Evolutionary conservation across 1,284 basidiomycete genomes (phyloP), one percentile per base, ranked within the genome.

Genomic region (Porodaedalea pini): DNA sequence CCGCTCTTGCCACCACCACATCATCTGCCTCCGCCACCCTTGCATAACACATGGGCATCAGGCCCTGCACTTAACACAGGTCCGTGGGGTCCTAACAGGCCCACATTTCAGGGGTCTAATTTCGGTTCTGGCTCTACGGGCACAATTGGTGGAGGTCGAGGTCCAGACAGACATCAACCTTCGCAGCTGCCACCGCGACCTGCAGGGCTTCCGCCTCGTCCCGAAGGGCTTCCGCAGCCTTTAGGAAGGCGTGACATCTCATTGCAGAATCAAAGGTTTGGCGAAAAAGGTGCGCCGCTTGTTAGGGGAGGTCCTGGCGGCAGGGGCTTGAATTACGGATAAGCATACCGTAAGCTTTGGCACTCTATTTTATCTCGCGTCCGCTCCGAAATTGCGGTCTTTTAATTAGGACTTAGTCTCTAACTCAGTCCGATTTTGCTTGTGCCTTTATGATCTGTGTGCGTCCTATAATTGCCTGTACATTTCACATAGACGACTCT

Each of bases 201-300:
- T 19, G 21, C 52, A 39, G 57, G 57, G 11, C 45, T 58, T n/a
- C 57, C 57, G 13, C 27, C 57, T 45, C 57, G 57, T 34, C 57
- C 57, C 10, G 48, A 29, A 37, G 54, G 45, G 29, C 47, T 31
- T 6, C 27, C 45, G 4, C 45, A n/a, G 11, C 45, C 25, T 15
- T 15, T 17, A 31, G 10, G 6, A 11, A 27, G 29, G n/a, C 45
- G 45, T 31, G 25, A 19, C 31, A 10, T 11, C 23, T 29, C 21
- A 10, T 6, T 21, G n/a, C 41, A 21, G 21, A 21, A 21, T 11
- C 21, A 13, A 47, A 47, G 13, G 13, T n/a, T 34, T 34, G 47
- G 21, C 15, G 47, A 34, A 11, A 49, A 15, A 15, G 37, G 11
- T 34, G 4, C 40, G 27, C 29, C 40, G 11, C 7, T 8, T 8